Evolutionary conservation across 1,139 yeast genomes (phyloP), one percentile per base, ranked within the genome.

Genomic region (Taiozyma sp.): DNA sequence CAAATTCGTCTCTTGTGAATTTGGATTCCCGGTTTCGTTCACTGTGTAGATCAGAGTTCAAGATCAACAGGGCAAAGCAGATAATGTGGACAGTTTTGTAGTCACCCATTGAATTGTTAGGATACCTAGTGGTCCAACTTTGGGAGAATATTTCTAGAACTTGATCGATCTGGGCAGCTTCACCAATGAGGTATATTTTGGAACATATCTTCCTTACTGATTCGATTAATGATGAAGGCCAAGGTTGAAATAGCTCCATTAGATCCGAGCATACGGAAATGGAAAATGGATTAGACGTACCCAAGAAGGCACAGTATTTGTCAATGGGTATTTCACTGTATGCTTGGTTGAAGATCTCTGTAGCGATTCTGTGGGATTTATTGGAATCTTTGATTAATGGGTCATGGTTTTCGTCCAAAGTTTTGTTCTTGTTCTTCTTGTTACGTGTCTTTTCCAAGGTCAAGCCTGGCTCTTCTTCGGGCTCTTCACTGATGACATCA

Each of bases 131-230:
- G 66, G 67, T 79, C 87, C 92, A 90, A 51, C 87, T 77, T 54
- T 78, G 77, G 27, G 96, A 78, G 64, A 88, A 84, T 2, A 86
- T 74, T 44, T 86, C 84, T 53, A 90, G 70, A 24, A 89, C 78
- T 46, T 89, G 75, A 67, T 89, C 96, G 53, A 90, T 80, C 61
- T 86, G 89, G 60, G 87, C 95, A 1, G 95, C 83, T 66, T 90
- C 97, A 3, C 96, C 96, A 61, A 83, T 83, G 61, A 90, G 74
- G 65, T 85, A 87, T 29, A 90, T 65, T 57, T 76, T 79, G 30
- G 80, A 75, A 58, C 96, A 88, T 44, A 90, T 70, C 48, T 69
- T 68, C 42, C 93, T 71, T 19, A 90, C 73, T 1, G 91, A 73
- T 5, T 69, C 70, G 53, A 87, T 67, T 45, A 84, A 65, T 54